Percentiles rank a stretch among this genome's conserved stretches.
These are phyloP conservation scores for Astrothelium macrocarpum DNA, from an alignment of 495 filamentous ascomycete genomes.

Conservation along the genomic window DNA sequence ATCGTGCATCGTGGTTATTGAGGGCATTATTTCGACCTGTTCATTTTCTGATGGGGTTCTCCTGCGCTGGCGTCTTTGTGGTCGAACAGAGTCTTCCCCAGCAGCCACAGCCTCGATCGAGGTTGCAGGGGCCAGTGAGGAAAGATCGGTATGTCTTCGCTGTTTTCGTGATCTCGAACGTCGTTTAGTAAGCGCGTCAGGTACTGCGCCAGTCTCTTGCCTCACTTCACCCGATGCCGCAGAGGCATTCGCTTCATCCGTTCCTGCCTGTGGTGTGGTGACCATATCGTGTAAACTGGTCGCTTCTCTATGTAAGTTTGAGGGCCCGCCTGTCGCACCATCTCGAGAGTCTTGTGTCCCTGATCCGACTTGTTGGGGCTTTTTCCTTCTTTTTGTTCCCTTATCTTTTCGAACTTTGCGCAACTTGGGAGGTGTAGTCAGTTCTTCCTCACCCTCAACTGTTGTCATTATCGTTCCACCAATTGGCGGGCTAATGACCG, in stretches of 20 bases:
- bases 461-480: background rate
- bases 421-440: background rate
- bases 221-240: background rate
- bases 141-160: background rate
- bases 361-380: background rate
- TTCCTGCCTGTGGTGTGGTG: background rate
- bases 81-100: background rate
- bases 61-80: background rate
- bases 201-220: background rate
- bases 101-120: background rate
- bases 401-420: conserved; percentile 3
- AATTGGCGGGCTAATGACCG: background rate
- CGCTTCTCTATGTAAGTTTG: background rate
- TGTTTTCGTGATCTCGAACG: background rate
- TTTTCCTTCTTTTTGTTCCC: background rate
- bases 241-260: background rate
- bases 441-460: background rate
- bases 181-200: background rate
- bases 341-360: background rate
- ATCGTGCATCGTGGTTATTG: conserved; percentile 1
- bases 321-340: background rate
- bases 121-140: background rate
- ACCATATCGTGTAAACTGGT: background rate
- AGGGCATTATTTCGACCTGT: background rate
- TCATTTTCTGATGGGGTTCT: background rate